Conservation (phyloP, 2,329 filamentous ascomycete genomes). For the Colletotrichum sp. region DNA sequence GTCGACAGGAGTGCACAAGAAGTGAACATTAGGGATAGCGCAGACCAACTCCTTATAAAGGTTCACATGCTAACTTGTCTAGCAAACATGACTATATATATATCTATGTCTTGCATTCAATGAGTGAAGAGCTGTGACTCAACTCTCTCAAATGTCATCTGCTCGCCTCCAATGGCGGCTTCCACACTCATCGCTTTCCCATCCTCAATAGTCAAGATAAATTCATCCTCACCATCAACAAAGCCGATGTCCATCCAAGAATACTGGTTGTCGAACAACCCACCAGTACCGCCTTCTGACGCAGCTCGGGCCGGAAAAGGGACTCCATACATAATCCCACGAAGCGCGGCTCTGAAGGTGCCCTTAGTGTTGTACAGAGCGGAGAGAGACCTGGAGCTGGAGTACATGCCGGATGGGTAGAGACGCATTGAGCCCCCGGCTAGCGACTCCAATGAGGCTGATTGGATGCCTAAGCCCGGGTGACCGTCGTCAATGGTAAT, state of each 20-base stretch:
- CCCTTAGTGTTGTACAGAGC: not conserved
- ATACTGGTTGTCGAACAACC: not conserved
- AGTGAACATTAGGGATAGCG: not conserved
- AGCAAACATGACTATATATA: no score
- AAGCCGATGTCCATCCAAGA: not conserved
- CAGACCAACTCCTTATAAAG: not conserved
- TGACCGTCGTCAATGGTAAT: not conserved
- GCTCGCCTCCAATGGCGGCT: rapidly evolving
- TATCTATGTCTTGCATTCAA: not conserved
- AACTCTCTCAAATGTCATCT: not conserved
- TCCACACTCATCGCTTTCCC: not conserved
- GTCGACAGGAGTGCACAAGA: rapidly evolving
- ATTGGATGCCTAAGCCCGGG: not conserved
- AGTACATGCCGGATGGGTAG: not conserved
- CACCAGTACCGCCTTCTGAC: not conserved
- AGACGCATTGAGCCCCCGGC: not conserved
- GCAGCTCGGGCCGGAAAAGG: not conserved
- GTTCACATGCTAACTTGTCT: not conserved
- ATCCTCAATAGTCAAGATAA: not conserved
- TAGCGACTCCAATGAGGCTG: not conserved
- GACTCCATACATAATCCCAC: not conserved
- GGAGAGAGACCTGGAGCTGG: not conserved
- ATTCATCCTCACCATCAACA: not conserved
- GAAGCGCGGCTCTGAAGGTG: not conserved
- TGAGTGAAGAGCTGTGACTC: not conserved